A percentile compares a stretch with the other conserved stretches of the same genome.
phyloP scores from a whole-genome alignment of 2,329 filamentous ascomycete genomes.

The Aspergillus vadensis region DNA sequence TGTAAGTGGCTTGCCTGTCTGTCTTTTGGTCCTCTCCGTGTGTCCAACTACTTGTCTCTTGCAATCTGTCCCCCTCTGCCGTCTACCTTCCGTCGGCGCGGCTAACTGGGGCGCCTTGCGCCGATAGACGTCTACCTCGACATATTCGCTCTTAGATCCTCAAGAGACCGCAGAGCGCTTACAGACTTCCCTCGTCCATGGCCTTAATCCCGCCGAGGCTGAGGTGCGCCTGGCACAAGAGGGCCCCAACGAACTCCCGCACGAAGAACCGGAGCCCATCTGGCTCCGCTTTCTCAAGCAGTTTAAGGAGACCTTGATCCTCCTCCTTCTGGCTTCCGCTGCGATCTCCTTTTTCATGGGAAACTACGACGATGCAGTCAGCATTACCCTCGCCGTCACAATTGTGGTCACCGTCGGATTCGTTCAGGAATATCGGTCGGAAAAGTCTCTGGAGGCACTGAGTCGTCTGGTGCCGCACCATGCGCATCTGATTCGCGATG shows the following conservation, averaged over 20 bases:
- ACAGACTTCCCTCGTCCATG: slow-evolving; percentile 78
- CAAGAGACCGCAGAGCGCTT: slow-evolving; percentile 76
- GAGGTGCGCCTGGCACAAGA: slow-evolving; percentile 75
- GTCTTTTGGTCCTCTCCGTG: not conserved
- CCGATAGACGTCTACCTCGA: slow-evolving; percentile 46
- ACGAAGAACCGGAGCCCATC: slow-evolving; percentile 88
- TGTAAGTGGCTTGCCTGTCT: slow-evolving; percentile 29
- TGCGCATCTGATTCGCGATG: slow-evolving; percentile 82
- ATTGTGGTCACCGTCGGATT: slow-evolving; percentile 97
- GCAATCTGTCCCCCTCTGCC: not conserved
- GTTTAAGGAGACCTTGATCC: slow-evolving; percentile 92
- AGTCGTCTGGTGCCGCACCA: slow-evolving; percentile 93
- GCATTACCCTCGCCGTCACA: slow-evolving; percentile 92
- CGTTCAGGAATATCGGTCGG: slow-evolving; percentile 94
- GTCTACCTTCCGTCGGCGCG: not conserved
- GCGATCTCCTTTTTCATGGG: slow-evolving; percentile 86
- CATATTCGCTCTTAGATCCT: slow-evolving; percentile 68
- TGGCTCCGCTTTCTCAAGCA: slow-evolving; percentile 96
- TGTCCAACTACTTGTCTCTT: not conserved
- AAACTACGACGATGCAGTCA: slow-evolving; percentile 92
- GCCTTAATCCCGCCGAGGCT: slow-evolving; percentile 79
- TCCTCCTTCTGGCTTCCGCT: slow-evolving; percentile 87
- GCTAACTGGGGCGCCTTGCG: slow-evolving; percentile 10
- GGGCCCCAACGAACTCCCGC: slow-evolving; percentile 91
- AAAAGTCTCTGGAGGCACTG: slow-evolving; percentile 94